A percentile compares a stretch with the other conserved stretches of the same genome.
Conservation (phyloP, 495 filamentous ascomycete genomes). For the Neurospora africana region DNA sequence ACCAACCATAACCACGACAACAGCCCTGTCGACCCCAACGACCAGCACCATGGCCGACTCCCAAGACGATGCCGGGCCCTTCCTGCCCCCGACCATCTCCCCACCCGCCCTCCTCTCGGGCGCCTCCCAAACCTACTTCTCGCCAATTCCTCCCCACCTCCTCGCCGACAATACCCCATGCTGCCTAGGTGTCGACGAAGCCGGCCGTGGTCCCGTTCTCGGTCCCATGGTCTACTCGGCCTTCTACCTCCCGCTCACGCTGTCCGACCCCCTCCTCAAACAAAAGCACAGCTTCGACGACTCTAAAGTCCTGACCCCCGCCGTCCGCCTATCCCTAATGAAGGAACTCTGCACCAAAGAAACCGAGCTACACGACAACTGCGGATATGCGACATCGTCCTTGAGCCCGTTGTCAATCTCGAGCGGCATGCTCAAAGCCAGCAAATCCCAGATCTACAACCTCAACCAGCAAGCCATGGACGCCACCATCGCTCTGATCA, state of each 20-base stretch:
- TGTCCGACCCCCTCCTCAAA: constrained; percentile 63
- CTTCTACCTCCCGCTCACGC: constrained; percentile 65
- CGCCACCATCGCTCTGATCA: constrained; percentile 78
- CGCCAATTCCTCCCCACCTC: constrained; percentile 49
- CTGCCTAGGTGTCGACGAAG: constrained; percentile 83
- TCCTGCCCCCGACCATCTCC: constrained; percentile 74
- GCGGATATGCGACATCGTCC: constrained; percentile 71
- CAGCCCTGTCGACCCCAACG: neutral
- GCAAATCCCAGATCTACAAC: constrained; percentile 55
- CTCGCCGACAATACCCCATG: constrained; percentile 27
- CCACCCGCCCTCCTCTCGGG: constrained; percentile 51
- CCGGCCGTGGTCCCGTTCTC: constrained; percentile 86
- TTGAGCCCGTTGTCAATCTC: constrained; percentile 80
- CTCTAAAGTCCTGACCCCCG: constrained; percentile 74
- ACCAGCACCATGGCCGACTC: constrained; percentile 34
- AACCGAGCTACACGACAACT: constrained; percentile 53
- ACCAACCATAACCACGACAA: neutral
- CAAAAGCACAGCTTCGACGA: constrained; percentile 78
- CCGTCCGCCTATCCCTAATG: constrained; percentile 67
- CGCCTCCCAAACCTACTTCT: constrained; percentile 76
- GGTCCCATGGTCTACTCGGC: constrained; percentile 96
- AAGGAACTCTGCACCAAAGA: constrained; percentile 53
- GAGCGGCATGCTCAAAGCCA: constrained; percentile 64
- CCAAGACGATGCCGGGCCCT: constrained; percentile 45
- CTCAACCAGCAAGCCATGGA: constrained; percentile 98